Evolutionary conservation across 2,329 filamentous ascomycete species (phyloP), one percentile per base, ranked within the genome.

Genomic region (Claviceps paspali): DNA sequence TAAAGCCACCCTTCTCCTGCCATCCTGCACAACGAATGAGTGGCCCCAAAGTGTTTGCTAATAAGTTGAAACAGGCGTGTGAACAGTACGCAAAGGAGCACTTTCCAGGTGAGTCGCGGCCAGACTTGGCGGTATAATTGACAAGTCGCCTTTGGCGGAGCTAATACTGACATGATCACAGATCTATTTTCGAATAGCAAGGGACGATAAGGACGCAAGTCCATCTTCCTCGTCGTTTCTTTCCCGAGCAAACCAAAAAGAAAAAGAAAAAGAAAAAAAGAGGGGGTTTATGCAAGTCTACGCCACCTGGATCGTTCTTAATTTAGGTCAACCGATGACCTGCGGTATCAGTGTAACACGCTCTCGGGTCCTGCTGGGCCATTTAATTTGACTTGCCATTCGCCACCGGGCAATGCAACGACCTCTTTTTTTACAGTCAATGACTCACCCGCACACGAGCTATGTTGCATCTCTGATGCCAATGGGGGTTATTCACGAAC

Each of bases 51-150:
- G n/a, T n/a, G n/a, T n/a, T n/a, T 28, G 38, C 40, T 44, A 30
- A 45, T 33, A 11, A 31, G 29, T 15, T n/a, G 9, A n/a, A 22
- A 17, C 24, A 59, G 56, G 67, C 67, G 19, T 71, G 67, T 43
- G 67, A 71, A 45, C 87, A 95, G 60, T 95, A 94, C 58, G 88
- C 88, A 40, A 95, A 94, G 61, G 88, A 96, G 59, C 83, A 96
- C 60, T 93, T 93, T 52, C 73, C 75, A 48, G 77, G 57, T 59
- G 59, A 43, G 53, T 45, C 45, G n/a, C n/a, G n/a, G n/a, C n/a
- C n/a, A n/a, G n/a, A n/a, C n/a, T n/a, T n/a, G n/a, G n/a, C n/a
- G 7, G n/a, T 9, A 15, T 9, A 4, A 14, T 29, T 7, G 26
- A 19, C 26, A 29, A 9, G 9, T 27, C 11, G 19, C n/a, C n/a